phyloP scores from a whole-genome alignment of 495 filamentous ascomycete species.

The Evansstolkia leycettana region DNA sequence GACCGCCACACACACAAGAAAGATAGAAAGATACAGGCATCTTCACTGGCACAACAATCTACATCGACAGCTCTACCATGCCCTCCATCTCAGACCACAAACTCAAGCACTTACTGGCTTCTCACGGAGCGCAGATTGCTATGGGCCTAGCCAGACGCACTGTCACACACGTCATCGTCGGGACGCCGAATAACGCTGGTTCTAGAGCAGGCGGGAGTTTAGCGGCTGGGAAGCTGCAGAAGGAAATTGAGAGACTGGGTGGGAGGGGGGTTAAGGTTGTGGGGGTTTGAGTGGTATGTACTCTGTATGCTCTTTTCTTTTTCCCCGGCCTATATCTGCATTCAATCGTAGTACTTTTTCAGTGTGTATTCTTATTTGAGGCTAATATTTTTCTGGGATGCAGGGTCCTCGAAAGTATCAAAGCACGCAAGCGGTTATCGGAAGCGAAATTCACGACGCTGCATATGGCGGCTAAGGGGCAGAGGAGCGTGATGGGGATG shows the following conservation, averaged over 20 bases:
- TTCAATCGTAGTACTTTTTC: too few species aligned
- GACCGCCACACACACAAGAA: conserved; percentile 2
- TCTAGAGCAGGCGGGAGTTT: conserved; percentile 64
- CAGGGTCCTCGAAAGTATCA: conserved; percentile 70
- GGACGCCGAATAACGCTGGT: conserved; percentile 34
- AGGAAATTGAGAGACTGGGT: conserved; percentile 54
- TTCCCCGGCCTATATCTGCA: too few species aligned
- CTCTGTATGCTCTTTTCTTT: conserved; percentile 4
- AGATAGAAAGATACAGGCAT: conserved; percentile 29
- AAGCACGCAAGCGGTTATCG: conserved; percentile 56
- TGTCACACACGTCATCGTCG: conserved; percentile 83
- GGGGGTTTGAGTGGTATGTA: conserved; percentile 65
- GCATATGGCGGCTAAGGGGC: conserved; percentile 45
- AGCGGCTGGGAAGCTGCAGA: conserved; percentile 69
- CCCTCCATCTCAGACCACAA: conserved; percentile 76
- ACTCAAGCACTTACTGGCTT: conserved; percentile 64
- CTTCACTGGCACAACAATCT: conserved; percentile 58
- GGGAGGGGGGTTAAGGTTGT: conserved; percentile 62
- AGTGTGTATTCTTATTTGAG: too few species aligned
- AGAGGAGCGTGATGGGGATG: conserved; percentile 48
- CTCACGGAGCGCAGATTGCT: conserved; percentile 59
- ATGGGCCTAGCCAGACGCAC: conserved; percentile 53
- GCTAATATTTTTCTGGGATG: too few species aligned
- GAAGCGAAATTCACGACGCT: conserved; percentile 58
- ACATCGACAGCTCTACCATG: conserved; percentile 79